Base-by-base conservation (phyloP, 768 basidiomycete species). In the Suillus weaverae region DNA sequence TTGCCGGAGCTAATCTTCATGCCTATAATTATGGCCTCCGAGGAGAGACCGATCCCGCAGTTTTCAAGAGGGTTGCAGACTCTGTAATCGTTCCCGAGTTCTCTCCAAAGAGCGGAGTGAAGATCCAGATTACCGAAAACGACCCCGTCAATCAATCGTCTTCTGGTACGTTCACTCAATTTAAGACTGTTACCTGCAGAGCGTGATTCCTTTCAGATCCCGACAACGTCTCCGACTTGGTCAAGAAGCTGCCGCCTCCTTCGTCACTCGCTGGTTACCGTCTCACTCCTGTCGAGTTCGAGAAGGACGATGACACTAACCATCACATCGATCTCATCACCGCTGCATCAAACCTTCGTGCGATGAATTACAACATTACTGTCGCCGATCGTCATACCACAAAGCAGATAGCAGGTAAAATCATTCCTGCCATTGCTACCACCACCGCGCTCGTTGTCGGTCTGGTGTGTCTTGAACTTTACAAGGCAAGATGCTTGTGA, bases 311-410 rank as follows among this genome's bases (percentile, higher is more conserved):
- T 71, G 97, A 99, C 74, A 86, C 91, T 60, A 99, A 99, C 79
- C 88, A 92, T 79, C 97, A 99, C 78, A 98, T 99, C 74, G 97
- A 97, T 79, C 98, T 99, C 79, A 97, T 99, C 78, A 98, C 96
- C 41, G 92, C 97, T 9, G 93, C 97, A 8, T 97, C 95, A 59
- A 99, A 99, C 81, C 84, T 98, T 62, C 92, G 97, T 41, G 97
- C 97, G 7, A 85, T 88, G 80, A 99, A 99, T 80, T 99, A 99
- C 79, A 89, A 81, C 65, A 99, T 99, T 72, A 84, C 85, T 57
- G 80, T 84, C 22, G 94, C 96, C 16, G 94, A 96, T 77, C 85
- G 89, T 61, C 96, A 99, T 79, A 85, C 89, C 60, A 99, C 97
- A 48, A 99, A 99, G 81, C 92, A 95, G 77, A 97, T 98, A 72